Base-by-base conservation (phyloP, 129 eudicot genomes). In the Oenanthe sinensis region DNA sequence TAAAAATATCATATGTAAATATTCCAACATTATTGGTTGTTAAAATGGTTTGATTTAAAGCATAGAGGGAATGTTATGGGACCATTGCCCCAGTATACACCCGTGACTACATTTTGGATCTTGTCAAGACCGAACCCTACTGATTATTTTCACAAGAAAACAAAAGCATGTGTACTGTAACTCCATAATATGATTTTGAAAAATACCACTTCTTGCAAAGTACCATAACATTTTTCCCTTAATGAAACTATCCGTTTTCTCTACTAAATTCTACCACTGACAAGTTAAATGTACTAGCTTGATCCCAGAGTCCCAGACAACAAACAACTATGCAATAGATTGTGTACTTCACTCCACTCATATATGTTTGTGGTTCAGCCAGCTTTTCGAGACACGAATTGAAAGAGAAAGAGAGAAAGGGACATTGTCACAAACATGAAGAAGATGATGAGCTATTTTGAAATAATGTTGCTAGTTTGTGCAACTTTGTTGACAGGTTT, bases 401-500 rank as follows among this genome's bases (percentile, higher is more conserved):
- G n/a, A 17, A 50, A 50, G 58, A 50, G 42, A 39, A 39, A 39
- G 42, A 39, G 42, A 39, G 50, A 46, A 46, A 46, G 50, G 11
- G 26, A 55, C 65, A 22, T 22, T 55, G 12, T 20, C 60, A 17
- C 6, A 8, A 73, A n/a, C 16, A 46, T 44, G 77, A 77, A 22
- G 40, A 69, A 12, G 19, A 24, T 47, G 52, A 80, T 80, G 86
- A 75, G 77, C 54, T 75, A 47, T 83, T 84, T 85, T 70, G 48
- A 82, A 46, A 8, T 83, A 40, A 81, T 87, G 65, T 77, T 85
- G 30, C 42, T 84, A 9, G 49, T 87, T 82, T 69, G 60, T 24
- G 26, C 80, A 17, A 79, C 86, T 74, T 52, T 83, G 55, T 55
- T 84, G 8, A 81, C 24, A 43, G 40, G 60, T 54, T 80, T 81